Evolutionary conservation across 805 yeast genomes (phyloP).

Genomic region (Metschnikowia similis): DNA sequence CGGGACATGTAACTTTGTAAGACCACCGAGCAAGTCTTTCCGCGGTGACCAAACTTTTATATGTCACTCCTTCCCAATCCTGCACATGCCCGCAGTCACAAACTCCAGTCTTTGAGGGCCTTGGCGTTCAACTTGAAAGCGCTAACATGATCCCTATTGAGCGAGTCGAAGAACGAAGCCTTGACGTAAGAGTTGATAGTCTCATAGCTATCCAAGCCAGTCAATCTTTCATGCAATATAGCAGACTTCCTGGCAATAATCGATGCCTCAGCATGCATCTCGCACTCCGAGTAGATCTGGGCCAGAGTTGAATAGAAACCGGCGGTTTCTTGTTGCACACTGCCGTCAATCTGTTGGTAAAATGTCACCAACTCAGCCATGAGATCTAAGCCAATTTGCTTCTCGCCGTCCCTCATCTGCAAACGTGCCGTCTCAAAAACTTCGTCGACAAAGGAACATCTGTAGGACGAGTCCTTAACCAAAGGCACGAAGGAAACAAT

Average conservation of each 20-base stretch:
- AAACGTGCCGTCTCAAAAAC: conserved; percentile 61
- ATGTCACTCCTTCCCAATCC: too few relatives aligned
- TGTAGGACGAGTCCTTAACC: conserved; percentile 66
- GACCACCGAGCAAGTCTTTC: too few relatives aligned
- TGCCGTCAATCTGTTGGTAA: conserved; percentile 80
- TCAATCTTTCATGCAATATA: conserved; percentile 70
- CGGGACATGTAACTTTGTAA: too few relatives aligned
- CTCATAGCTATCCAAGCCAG: conserved; percentile 78
- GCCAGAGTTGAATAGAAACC: conserved; percentile 63
- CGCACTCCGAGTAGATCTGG: conserved; percentile 59
- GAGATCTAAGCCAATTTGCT: conserved; percentile 56
- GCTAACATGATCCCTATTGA: conserved; percentile 53
- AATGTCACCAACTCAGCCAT: conserved; percentile 67
- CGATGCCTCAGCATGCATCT: conserved; percentile 55
- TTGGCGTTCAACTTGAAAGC: conserved; percentile 60
- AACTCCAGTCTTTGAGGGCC: conserved; percentile 41
- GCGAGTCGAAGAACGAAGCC: conserved; percentile 67
- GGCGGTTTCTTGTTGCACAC: conserved; percentile 75
- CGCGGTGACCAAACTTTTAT: too few relatives aligned
- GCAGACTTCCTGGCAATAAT: conserved; percentile 64
- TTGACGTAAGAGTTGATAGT: conserved; percentile 68
- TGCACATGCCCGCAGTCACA: too few relatives aligned
- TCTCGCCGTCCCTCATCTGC: conserved; percentile 38
- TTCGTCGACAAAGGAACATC: conserved; percentile 68
- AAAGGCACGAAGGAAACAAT: conserved; percentile 67